Evolutionary conservation across 805 yeast genomes (phyloP), one percentile per base, ranked within the genome.

Genomic region (Hermanozyma aechmeae): DNA sequence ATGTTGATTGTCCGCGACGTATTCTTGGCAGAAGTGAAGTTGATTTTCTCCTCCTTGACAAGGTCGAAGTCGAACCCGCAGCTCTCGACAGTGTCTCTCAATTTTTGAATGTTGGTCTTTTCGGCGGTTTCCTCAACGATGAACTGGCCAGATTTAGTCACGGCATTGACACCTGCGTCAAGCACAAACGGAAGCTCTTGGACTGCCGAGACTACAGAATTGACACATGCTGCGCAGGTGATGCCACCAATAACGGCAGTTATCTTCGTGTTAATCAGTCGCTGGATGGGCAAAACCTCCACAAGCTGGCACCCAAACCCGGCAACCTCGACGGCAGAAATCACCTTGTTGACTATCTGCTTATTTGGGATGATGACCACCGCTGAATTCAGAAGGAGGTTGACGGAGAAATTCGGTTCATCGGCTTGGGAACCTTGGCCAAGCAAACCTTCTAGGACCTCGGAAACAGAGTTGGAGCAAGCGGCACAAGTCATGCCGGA

Each of bases 201-300:
- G 15, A 59, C 71, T 18, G 71, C 64, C 6, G 61, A 51, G 7
- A 60, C 53, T 8, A 82, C 69, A 0, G 87, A 58, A 23, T 63
- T 63, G 1, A 73, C 73, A 50, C 92, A 78, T 0, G 84, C 73
- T 6, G 81, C 75, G 53, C 89, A 81, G 0, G 85, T 73, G 50
- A 80, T 79, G 3, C 87, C 89, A 8, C 79, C 81, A 25, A 81
- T 72, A 0, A 73, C 53, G 1, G 84, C 85, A 8, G 64, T 56
- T 6, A 77, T 69, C 40, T 66, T 68, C 40, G 58, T 68, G 31
- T 64, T 67, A 5, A 57, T 43, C 5, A 71, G 56, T 19, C 69
- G 56, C 18, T 65, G 65, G 3, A 76, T 65, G 1, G 84, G 86
- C 14, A 76, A 46, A 6, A 79, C 57, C 38, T 79, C 84, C 5